Percentiles rank a stretch among this genome's conserved stretches.
Conservation (phyloP, 352 stramenopile genomes). For the Globisporangium abappressorium region DNA sequence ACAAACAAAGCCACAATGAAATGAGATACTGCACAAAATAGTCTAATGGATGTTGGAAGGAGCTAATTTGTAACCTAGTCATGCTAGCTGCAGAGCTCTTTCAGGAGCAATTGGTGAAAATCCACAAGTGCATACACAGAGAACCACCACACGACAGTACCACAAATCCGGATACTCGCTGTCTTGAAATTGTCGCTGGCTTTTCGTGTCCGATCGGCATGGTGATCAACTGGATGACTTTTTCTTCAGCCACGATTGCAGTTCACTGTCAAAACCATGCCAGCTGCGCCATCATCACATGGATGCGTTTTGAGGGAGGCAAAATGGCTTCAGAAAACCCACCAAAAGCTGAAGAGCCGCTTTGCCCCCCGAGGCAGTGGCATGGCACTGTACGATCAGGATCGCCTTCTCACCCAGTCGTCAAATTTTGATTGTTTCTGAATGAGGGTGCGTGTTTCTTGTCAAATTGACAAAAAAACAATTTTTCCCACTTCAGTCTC, state of each 20-base stretch:
- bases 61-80: too few relatives aligned
- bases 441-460: background rate
- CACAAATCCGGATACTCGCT: background rate
- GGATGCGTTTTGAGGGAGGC: background rate
- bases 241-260: background rate
- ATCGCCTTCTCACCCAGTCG: background rate
- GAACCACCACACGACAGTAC: background rate
- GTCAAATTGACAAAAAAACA: background rate
- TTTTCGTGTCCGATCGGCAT: background rate
- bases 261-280: background rate
- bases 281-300: background rate
- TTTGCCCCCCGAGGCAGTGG: background rate
- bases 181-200: background rate
- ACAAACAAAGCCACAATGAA: too few relatives aligned
- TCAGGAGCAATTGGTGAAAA: background rate
- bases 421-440: constrained; percentile 1
- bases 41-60: too few relatives aligned
- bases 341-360: background rate
- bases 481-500: background rate
- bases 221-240: background rate
- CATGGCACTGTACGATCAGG: background rate
- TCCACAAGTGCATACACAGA: background rate
- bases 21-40: too few relatives aligned
- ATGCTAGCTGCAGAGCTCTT: background rate
- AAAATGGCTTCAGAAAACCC: background rate